Conservation (phyloP, 2,329 filamentous ascomycete genomes). For the Arthrocladium fulminans region DNA sequence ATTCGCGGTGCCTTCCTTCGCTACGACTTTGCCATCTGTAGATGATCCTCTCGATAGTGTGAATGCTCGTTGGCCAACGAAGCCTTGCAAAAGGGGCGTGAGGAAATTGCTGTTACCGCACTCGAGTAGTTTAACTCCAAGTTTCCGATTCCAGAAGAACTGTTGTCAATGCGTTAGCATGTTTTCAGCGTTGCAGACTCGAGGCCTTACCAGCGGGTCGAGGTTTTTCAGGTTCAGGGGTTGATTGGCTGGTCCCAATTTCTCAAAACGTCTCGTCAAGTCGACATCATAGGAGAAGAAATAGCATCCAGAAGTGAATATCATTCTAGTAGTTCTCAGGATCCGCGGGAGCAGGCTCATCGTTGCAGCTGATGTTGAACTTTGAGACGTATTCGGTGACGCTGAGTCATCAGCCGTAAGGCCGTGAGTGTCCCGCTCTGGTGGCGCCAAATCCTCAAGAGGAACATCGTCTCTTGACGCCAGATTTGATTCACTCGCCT, state of each 20-base stretch:
- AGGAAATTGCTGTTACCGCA: slow-evolving; percentile 62
- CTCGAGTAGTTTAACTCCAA: slow-evolving; percentile 65
- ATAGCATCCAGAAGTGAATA: slow-evolving; percentile 80
- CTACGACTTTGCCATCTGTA: background rate
- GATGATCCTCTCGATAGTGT: slow-evolving; percentile 49
- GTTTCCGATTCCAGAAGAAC: slow-evolving; percentile 86
- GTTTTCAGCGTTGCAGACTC: slow-evolving; percentile 10
- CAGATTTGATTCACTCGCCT: slow-evolving; percentile 1
- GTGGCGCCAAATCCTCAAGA: background rate
- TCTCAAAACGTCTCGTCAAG: slow-evolving; percentile 59
- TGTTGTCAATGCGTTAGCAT: slow-evolving; percentile 21
- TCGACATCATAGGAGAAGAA: slow-evolving; percentile 95
- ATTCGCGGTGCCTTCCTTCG: slow-evolving; percentile 13
- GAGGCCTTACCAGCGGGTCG: slow-evolving; percentile 12
- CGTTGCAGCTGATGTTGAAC: slow-evolving; percentile 23
- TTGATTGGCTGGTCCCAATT: background rate
- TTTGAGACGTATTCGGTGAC: background rate
- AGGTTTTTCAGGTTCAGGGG: slow-evolving; percentile 10
- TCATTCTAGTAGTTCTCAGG: slow-evolving; percentile 69
- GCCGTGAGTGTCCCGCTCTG: background rate
- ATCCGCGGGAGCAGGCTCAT: slow-evolving; percentile 69
- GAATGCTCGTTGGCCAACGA: slow-evolving; percentile 79
- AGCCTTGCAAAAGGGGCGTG: slow-evolving; percentile 84
- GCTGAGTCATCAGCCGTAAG: background rate
- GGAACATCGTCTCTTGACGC: background rate